Conservation (phyloP, 1,139 yeast genomes). For the Debaryomycetaceae sp. region DNA sequence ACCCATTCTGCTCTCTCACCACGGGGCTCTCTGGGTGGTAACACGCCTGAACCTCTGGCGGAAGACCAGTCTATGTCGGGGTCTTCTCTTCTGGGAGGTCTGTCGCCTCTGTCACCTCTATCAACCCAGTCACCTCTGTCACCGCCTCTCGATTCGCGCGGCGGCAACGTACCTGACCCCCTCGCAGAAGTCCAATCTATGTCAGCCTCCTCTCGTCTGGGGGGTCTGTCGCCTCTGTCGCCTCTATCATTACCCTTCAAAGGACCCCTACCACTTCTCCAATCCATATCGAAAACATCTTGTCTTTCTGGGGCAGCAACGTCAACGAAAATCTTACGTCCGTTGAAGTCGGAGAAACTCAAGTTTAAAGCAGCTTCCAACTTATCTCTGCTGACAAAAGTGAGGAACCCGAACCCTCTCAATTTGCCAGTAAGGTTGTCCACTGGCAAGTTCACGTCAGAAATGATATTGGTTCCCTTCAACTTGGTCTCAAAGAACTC, state of each 20-base stretch:
- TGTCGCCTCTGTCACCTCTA: conserved; percentile 24
- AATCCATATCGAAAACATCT: conserved; percentile 43
- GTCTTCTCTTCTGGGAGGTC: conserved; percentile 44
- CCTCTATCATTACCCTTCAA: conserved; percentile 32
- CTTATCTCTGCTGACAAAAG: conserved; percentile 61
- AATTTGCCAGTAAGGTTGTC: conserved; percentile 62
- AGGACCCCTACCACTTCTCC: conserved; percentile 42
- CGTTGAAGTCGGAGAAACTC: conserved; percentile 60
- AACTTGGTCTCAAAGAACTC: conserved; percentile 67
- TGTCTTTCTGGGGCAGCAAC: conserved; percentile 85
- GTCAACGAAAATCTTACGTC: conserved; percentile 74
- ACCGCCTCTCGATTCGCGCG: conserved; percentile 24
- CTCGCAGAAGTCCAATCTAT: conserved; percentile 43
- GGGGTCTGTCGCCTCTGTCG: conserved; percentile 18
- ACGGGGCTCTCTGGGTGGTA: conserved; percentile 36
- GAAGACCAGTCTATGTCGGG: conserved; percentile 60
- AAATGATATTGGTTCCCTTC: conserved; percentile 43
- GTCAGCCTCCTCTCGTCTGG: conserved; percentile 24
- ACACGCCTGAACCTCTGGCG: conserved; percentile 37
- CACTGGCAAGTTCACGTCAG: conserved; percentile 65
- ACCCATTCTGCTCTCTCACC: no score
- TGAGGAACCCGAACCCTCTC: conserved; percentile 85
- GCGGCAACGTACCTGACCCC: conserved; percentile 19
- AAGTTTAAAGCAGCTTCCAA: conserved; percentile 69
- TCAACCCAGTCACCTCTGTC: conserved; percentile 17